Conservation (phyloP, 768 basidiomycete species). For the Termitomyces sp. region DNA sequence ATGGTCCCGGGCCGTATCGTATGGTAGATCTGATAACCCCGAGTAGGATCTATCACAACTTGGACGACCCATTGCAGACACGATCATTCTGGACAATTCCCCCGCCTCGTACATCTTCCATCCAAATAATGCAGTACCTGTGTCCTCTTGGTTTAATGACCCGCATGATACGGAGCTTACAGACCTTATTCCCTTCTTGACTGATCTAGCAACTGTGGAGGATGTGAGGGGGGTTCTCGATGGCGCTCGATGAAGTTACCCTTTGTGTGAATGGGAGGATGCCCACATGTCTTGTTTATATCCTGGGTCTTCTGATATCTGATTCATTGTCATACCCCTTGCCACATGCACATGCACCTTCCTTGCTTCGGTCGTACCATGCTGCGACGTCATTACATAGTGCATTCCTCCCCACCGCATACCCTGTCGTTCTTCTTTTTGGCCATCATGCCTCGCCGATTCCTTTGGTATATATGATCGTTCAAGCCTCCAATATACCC, state of each 20-base stretch:
- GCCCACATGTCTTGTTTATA: slow-evolving; percentile 10
- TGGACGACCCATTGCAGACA: slow-evolving; percentile 88
- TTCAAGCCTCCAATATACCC: slow-evolving; percentile 21
- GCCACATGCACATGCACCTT: slow-evolving; percentile 1
- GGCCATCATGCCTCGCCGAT: slow-evolving; percentile 13
- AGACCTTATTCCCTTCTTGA: slow-evolving; percentile 90
- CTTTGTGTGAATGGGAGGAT: slow-evolving; percentile 7
- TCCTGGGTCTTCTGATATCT: slow-evolving; percentile 9
- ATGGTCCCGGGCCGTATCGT: neutral
- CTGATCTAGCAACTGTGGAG: slow-evolving; percentile 77
- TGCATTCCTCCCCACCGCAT: neutral
- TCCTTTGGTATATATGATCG: slow-evolving; percentile 16
- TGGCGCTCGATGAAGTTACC: slow-evolving; percentile 54
- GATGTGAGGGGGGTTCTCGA: slow-evolving; percentile 93
- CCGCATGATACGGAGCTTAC: slow-evolving; percentile 97
- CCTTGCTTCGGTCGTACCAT: neutral
- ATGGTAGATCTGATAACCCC: neutral
- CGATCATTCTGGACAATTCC: slow-evolving; percentile 98
- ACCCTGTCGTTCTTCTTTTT: slow-evolving; percentile 8
- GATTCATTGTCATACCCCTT: slow-evolving; percentile 10
- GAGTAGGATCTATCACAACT: slow-evolving; percentile 91
- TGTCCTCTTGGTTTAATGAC: slow-evolving; percentile 99
- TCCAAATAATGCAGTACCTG: slow-evolving; percentile 97
- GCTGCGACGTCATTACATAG: neutral
- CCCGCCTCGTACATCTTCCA: slow-evolving; percentile 99